A percentile compares a stretch with the other conserved stretches of the same genome.
Conservation (phyloP, 306 rosid genomes). For the Alnus rubra region DNA sequence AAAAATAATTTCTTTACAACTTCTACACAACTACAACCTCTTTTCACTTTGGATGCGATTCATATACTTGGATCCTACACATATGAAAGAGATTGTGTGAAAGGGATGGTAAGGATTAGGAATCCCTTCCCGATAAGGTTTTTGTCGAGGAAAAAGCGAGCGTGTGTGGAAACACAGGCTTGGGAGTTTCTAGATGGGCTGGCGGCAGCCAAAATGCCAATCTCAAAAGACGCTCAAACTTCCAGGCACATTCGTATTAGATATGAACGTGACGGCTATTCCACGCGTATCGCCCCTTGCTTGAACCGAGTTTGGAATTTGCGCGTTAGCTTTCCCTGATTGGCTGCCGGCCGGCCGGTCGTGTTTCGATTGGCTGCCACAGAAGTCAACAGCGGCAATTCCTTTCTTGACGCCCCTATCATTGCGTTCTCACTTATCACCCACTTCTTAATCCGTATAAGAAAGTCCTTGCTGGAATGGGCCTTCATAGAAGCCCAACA, state of each 20-base stretch:
- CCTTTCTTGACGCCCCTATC: background rate
- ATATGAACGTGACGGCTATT: background rate
- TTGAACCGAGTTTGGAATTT: too few relatives aligned
- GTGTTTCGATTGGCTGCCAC: background rate
- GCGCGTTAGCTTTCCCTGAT: background rate
- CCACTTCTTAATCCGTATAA: too few relatives aligned
- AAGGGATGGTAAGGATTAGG: too few relatives aligned
- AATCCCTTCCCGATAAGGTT: too few relatives aligned
- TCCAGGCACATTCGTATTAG: background rate
- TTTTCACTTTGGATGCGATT: too few relatives aligned
- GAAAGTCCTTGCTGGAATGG: too few relatives aligned
- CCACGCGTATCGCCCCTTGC: background rate
- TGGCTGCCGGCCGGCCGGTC: background rate
- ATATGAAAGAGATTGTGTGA: too few relatives aligned
- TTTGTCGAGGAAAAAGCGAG: background rate
- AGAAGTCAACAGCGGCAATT: background rate
- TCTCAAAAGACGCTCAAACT: background rate
- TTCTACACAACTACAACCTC: too few relatives aligned
- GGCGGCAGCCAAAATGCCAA: background rate
- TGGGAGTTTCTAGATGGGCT: background rate
- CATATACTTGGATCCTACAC: too few relatives aligned
- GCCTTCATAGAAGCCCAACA: background rate
- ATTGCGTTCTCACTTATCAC: background rate
- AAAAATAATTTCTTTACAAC: too few relatives aligned
- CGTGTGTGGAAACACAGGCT: background rate